Evolutionary conservation across 805 yeast genomes (phyloP), one percentile per base, ranked within the genome.

Genomic region (Metschnikowia arizonensis): DNA sequence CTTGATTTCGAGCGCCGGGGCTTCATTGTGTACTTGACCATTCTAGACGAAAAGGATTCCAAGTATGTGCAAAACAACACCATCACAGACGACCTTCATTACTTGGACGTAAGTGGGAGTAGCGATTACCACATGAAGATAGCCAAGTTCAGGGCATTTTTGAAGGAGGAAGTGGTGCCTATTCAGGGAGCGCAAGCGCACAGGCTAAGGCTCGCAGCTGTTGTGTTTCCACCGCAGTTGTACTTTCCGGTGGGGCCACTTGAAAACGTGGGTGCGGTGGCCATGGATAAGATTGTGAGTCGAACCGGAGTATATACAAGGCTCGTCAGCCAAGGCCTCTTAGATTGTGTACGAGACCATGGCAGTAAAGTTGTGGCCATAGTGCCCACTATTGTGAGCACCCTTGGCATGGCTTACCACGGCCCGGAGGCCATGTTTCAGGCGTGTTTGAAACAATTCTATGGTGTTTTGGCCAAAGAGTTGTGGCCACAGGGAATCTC

Each of bases 1-100:
- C 72, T 77, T 46, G 96, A 88, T 59, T 73, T 88, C 50, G 89
- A 86, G 51, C 75, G 76, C 36, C 69, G 95, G 44, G 95, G 96
- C 1, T 87, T 85, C 59, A 83, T 88, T 26, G 89, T 88, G 3
- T 88, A 83, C 59, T 72, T 88, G 50, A 82, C 95, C 0, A 78
- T 82, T n/a, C 61, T 77, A n/a, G 78, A 75, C 48, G 87, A 81
- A 24, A 73, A 71, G 50, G 88, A 83, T 49, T 60, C 70, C 35
- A 68, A 64, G 52, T 74, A 74, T 44, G 68, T 81, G 39, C 77
- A 75, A 49, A 56, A 68, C 29, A 76, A 68, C 49, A 86, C 85
- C 47, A 74, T 82, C 37, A 79, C 83, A 12, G 76, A 78, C 19
- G 95, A 88, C 59, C 76, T 87, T 45, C 78, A 85, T 52, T 81